Evolutionary conservation across 345 rosid genomes (phyloP), one percentile per base, ranked within the genome.

Genomic region (Melastoma malabathricum): DNA sequence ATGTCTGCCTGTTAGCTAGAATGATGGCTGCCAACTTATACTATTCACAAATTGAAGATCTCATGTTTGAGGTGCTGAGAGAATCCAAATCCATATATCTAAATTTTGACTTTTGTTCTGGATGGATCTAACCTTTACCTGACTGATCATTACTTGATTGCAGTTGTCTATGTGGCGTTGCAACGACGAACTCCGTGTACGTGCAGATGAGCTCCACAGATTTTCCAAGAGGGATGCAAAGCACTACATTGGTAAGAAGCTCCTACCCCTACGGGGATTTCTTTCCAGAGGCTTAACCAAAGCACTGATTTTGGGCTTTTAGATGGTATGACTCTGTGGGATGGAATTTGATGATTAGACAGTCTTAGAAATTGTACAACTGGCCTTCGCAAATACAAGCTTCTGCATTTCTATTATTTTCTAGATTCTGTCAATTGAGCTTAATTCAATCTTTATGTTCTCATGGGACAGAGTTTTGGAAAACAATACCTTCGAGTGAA

Each of bases 121-220:
- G 6, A 10, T 38, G 55, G 49, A 49, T 46, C 2, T 46, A 29
- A 49, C 15, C 12, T 38, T 34, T 2, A 41, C 14, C 16, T 20
- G 38, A 50, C 27, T 43, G 43, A 13, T 43, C 4, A 16, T 25
- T 6, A 18, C n/a, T 43, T 47, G 49, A 49, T 47, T 64, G 71
- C 81, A 92, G 99, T 59, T 93, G 74, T 93, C 99, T 50, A 93
- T 93, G 99, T 93, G 99, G 99, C 94, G 97, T 65, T 93, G 99
- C 73, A 87, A 72, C 56, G 95, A 83, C 55, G 99, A 93, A 68
- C 94, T 93, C 51, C 95, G 94, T 51, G 64, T 62, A 13, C 75
- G 75, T 50, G 94, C 94, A 0, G 87, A 85, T 27, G 78, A 72
- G 54, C 84, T 93, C 57, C 97, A 79, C 55, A 67, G 78, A 58